phyloP scores from a whole-genome alignment of 495 filamentous ascomycete species.

The Lepraria neglecta region DNA sequence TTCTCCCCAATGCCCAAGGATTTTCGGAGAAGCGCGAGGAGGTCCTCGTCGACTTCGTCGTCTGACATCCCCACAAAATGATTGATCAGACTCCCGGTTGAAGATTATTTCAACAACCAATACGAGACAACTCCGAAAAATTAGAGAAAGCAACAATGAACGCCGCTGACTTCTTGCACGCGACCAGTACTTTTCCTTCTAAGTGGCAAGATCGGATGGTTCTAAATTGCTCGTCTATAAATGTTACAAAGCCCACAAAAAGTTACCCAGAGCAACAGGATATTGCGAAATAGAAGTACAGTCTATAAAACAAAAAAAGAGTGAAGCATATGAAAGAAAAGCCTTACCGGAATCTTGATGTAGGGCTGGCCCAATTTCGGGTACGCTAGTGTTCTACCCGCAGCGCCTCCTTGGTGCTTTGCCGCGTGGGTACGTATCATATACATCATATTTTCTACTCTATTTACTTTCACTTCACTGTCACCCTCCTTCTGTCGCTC shows the following conservation, averaged over 20 bases:
- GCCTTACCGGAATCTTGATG: neutral
- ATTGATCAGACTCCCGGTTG: neutral
- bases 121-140: neutral
- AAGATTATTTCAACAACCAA: no score
- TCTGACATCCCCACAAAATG: slow-evolving; percentile 57
- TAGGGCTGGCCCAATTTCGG: neutral
- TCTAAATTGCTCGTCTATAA: neutral
- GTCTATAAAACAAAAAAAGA: neutral
- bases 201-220: neutral
- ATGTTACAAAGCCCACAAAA: no score
- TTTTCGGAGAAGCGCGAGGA: slow-evolving; percentile 79
- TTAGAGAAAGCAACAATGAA: neutral
- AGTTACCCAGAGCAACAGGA: neutral
- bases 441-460: neutral
- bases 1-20: slow-evolving; percentile 59
- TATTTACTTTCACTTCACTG: slow-evolving; percentile 11
- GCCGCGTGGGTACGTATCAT: neutral
- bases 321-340: neutral
- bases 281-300: neutral
- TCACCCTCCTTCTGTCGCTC: slow-evolving; percentile 23
- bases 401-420: slow-evolving; percentile 7
- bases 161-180: neutral
- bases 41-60: slow-evolving; percentile 80
- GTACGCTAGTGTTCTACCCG: slow-evolving; percentile 5
- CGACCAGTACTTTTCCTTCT: neutral